phyloP scores from a whole-genome alignment of 805 yeast genomes.

The Candida nanaspora region DNA sequence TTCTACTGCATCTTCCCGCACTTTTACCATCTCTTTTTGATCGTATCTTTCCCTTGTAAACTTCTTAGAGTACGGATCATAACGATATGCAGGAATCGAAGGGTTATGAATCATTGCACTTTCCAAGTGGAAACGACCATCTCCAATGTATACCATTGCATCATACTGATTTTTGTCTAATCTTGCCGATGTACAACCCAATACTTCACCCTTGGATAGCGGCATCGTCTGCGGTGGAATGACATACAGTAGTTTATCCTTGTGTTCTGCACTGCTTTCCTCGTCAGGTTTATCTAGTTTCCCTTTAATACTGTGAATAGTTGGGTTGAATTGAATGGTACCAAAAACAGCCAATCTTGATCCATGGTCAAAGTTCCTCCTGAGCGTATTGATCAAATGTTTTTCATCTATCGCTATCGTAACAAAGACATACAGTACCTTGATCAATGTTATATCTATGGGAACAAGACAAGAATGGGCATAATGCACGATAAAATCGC shows the following conservation, averaged over 20 bases:
- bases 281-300: conserved; percentile 37
- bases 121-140: conserved; percentile 93
- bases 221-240: conserved; percentile 91
- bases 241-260: conserved; percentile 44
- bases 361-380: conserved; percentile 59
- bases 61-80: conserved; percentile 90
- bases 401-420: conserved; percentile 82
- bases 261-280: conserved; percentile 6
- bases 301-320: conserved; percentile 71
- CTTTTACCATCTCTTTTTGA: conserved; percentile 70
- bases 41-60: conserved; percentile 87
- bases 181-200: conserved; percentile 92
- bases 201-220: conserved; percentile 87
- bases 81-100: conserved; percentile 80
- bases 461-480: conserved; percentile 98
- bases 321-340: conserved; percentile 94
- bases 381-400: conserved; percentile 73
- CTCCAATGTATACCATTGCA: conserved; percentile 90
- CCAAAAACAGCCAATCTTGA: conserved; percentile 79
- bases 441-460: conserved; percentile 82
- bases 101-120: conserved; percentile 98
- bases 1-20: conserved; percentile 67
- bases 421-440: conserved; percentile 91
- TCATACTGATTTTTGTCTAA: conserved; percentile 55
- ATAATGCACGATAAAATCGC: conserved; percentile 92